Evolutionary conservation across 2,329 filamentous ascomycete genomes (phyloP).

Genomic region (Colletotrichum cordylinicola): DNA sequence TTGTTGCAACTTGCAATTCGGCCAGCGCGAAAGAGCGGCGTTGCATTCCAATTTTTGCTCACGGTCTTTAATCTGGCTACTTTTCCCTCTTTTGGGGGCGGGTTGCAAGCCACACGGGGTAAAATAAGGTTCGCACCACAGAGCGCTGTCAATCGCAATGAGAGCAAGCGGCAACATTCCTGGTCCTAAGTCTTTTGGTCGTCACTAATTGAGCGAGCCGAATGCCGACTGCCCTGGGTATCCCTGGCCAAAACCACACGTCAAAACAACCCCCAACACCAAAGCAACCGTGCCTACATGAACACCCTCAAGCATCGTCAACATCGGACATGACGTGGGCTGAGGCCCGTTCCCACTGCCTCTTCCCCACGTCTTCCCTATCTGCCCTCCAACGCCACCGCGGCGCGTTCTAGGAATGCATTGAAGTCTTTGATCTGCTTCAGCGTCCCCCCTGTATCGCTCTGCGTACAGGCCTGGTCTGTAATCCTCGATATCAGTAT

Average conservation of each 20-base stretch:
- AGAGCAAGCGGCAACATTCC: neutral
- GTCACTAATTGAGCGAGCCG: slow-evolving; percentile 8
- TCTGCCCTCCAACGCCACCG: slow-evolving; percentile 55
- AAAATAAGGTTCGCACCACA: neutral
- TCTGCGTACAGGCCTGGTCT: slow-evolving; percentile 56
- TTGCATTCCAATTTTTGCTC: neutral
- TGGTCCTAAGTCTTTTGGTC: neutral
- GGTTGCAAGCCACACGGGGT: neutral
- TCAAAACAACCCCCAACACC: neutral
- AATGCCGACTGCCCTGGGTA: slow-evolving; percentile 10
- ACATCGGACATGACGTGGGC: neutral
- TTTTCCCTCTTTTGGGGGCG: neutral
- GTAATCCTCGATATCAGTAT: slow-evolving; percentile 60
- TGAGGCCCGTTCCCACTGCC: neutral
- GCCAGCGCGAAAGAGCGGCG: neutral
- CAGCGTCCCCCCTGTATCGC: slow-evolving; percentile 57
- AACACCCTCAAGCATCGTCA: neutral
- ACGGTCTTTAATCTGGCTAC: neutral
- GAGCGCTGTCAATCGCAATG: neutral
- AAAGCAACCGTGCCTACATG: neutral
- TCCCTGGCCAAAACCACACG: slow-evolving; percentile 3
- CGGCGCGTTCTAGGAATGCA: slow-evolving; percentile 66
- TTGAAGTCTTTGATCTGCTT: slow-evolving; percentile 67
- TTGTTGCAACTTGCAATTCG: neutral
- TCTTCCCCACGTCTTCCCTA: neutral